These are phyloP conservation scores for Naumovozyma baii DNA, from an alignment of 805 yeast species.

Conservation along the genomic window DNA sequence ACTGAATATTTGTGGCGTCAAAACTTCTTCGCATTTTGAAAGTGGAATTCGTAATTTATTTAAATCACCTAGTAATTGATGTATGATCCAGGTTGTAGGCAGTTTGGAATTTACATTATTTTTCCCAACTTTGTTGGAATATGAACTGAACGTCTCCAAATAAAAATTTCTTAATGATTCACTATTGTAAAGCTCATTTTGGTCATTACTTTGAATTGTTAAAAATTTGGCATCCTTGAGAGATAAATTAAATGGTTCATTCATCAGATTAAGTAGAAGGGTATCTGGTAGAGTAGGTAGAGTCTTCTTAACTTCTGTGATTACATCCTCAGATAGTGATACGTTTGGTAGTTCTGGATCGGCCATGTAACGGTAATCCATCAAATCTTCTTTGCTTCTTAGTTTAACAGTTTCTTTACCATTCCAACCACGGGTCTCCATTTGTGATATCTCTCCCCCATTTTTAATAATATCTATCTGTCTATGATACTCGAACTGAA, in stretches of 20 bases:
- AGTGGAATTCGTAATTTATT: conserved; percentile 37
- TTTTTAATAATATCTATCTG: conserved; percentile 44
- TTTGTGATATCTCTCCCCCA: conserved; percentile 27
- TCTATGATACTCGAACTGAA: conserved; percentile 60
- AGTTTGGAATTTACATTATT: conserved; percentile 28
- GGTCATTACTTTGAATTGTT: conserved; percentile 36
- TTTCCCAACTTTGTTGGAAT: conserved; percentile 21
- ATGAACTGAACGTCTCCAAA: conserved; percentile 29
- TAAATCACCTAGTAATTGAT: conserved; percentile 66
- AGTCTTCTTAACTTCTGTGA: conserved; percentile 31
- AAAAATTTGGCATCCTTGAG: conserved; percentile 70
- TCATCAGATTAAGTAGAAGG: conserved; percentile 37
- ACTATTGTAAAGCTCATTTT: conserved; percentile 19
- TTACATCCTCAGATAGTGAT: conserved; percentile 33
- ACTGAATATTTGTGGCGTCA: conserved; percentile 39
- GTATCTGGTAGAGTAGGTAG: conserved; percentile 60
- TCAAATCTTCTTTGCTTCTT: conserved; percentile 68
- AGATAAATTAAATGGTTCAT: conserved; percentile 45
- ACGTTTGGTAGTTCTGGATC: conserved; percentile 79
- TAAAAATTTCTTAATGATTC: conserved; percentile 44
- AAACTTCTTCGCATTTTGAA: conserved; percentile 24
- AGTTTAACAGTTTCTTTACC: conserved; percentile 56
- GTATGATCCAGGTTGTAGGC: conserved; percentile 72
- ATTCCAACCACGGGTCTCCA: conserved; percentile 89
- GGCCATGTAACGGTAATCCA: conserved; percentile 90